Conservation (phyloP, 208 protist genomes). For the Crithidia fasciculata region DNA sequence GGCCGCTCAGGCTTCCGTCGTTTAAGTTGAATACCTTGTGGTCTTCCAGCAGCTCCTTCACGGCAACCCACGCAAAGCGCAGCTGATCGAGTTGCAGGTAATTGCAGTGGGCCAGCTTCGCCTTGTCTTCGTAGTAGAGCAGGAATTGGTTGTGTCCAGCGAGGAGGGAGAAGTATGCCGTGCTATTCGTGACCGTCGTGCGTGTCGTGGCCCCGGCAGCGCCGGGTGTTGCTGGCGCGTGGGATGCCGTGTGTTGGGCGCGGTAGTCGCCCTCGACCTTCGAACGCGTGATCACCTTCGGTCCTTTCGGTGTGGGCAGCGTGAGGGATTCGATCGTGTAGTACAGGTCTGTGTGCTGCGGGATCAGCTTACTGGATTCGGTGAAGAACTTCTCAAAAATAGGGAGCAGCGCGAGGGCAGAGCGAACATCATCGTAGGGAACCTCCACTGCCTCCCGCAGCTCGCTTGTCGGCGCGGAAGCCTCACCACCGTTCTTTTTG, state of each 20-base stretch:
- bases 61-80: constrained; percentile 72
- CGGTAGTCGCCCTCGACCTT: constrained; percentile 61
- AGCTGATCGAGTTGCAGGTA: constrained; percentile 81
- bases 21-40: constrained; percentile 55
- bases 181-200: constrained; percentile 54
- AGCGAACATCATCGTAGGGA: constrained; percentile 30
- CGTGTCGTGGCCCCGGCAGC: constrained; percentile 22
- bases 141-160: constrained; percentile 77
- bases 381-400: constrained; percentile 64
- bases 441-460: constrained; percentile 4
- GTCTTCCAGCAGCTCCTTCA: constrained; percentile 72
- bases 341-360: constrained; percentile 51
- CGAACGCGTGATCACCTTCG: constrained; percentile 58
- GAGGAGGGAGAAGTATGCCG: constrained; percentile 68
- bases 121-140: constrained; percentile 60
- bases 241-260: constrained; percentile 11
- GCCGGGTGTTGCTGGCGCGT: constrained; percentile 17
- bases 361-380: constrained; percentile 51
- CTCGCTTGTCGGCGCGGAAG: neutral
- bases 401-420: constrained; percentile 43
- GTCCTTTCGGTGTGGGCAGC: constrained; percentile 71
- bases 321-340: constrained; percentile 58
- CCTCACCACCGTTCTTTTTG: neutral
- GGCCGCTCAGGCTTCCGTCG: constrained; percentile 67
- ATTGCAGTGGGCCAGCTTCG: constrained; percentile 55